A percentile compares a stretch with the other conserved stretches of the same genome.
These are phyloP conservation scores for Colletotrichum sublineola DNA, from an alignment of 2,329 filamentous ascomycete species.

Conservation along the genomic window DNA sequence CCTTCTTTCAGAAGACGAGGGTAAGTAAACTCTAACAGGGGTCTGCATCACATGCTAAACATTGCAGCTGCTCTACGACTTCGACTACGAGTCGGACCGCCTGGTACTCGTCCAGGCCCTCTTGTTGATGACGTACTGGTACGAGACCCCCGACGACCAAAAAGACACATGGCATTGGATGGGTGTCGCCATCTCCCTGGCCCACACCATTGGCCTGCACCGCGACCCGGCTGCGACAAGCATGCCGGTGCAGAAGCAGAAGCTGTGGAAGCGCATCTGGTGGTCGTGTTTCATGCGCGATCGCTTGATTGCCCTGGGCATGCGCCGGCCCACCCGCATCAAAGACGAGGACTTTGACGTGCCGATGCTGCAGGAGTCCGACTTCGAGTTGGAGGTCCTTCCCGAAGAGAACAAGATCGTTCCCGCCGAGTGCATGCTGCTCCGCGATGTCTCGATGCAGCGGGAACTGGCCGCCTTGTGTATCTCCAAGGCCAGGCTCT, in stretches of 20 bases:
- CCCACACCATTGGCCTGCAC: slow-evolving; percentile 93
- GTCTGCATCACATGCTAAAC: slow-evolving; percentile 46
- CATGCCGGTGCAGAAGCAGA: slow-evolving; percentile 80
- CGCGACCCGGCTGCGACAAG: slow-evolving; percentile 83
- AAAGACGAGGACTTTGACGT: slow-evolving; percentile 96
- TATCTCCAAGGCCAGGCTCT: slow-evolving; percentile 91
- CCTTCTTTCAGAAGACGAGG: slow-evolving; percentile 90
- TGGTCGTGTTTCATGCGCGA: slow-evolving; percentile 98
- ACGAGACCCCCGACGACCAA: slow-evolving; percentile 95
- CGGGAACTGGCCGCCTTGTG: slow-evolving; percentile 87
- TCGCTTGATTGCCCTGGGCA: slow-evolving; percentile 90
- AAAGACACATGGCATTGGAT: slow-evolving; percentile 99
- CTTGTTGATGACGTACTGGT: slow-evolving; percentile 96
- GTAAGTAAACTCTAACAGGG: slow-evolving; percentile 62
- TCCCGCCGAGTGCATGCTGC: slow-evolving; percentile 76
- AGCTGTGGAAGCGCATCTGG: slow-evolving; percentile 95
- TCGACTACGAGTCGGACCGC: slow-evolving; percentile 93
- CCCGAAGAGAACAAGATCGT: slow-evolving; percentile 77
- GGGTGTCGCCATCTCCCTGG: slow-evolving; percentile 92
- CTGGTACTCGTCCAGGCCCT: slow-evolving; percentile 90
- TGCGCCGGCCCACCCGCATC: slow-evolving; percentile 92
- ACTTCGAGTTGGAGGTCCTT: slow-evolving; percentile 83
- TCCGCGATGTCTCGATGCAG: slow-evolving; percentile 80
- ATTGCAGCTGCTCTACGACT: slow-evolving; percentile 85
- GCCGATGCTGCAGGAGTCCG: slow-evolving; percentile 85